Evolutionary conservation across 208 protist genomes (phyloP).

Genomic region (Trypanosoma vivax): DNA sequence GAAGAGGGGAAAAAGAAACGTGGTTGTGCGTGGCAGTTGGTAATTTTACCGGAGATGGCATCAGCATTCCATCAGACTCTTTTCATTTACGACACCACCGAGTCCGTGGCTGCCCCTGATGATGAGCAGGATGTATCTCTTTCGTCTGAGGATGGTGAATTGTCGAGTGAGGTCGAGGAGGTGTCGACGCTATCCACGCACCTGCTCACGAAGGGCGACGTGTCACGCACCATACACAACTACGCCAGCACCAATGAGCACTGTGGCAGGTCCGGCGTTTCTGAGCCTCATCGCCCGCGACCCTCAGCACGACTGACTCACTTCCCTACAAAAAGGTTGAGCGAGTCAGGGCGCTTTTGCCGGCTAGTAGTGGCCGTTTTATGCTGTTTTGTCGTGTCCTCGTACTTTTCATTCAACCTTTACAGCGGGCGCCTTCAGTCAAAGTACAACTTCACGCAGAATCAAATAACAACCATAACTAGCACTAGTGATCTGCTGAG

Average conservation of each 20-base stretch:
- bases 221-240: too few relatives aligned
- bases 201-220: neutral
- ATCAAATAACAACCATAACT: constrained; percentile 66
- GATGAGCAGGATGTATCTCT: neutral
- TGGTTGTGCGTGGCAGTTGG: too few relatives aligned
- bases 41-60: constrained; percentile 13
- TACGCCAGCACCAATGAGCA: too few relatives aligned
- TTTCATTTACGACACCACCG: neutral
- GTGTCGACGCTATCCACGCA: neutral
- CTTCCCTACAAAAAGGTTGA: too few relatives aligned
- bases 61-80: constrained; percentile 7
- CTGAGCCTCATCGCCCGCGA: too few relatives aligned
- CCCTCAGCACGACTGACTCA: too few relatives aligned
- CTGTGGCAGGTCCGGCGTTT: too few relatives aligned
- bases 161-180: too few relatives aligned
- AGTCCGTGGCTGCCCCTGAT: neutral
- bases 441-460: constrained; percentile 68
- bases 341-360: constrained; percentile 59
- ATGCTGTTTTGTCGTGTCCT: constrained; percentile 57
- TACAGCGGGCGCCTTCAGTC: constrained; percentile 63
- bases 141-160: too few relatives aligned
- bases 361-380: constrained; percentile 48
- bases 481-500: constrained; percentile 40
- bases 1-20: constrained; percentile 10
- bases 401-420: constrained; percentile 68